Evolutionary conservation across 1,284 basidiomycete species (phyloP).

Genomic region (Irpex lacteus): DNA sequence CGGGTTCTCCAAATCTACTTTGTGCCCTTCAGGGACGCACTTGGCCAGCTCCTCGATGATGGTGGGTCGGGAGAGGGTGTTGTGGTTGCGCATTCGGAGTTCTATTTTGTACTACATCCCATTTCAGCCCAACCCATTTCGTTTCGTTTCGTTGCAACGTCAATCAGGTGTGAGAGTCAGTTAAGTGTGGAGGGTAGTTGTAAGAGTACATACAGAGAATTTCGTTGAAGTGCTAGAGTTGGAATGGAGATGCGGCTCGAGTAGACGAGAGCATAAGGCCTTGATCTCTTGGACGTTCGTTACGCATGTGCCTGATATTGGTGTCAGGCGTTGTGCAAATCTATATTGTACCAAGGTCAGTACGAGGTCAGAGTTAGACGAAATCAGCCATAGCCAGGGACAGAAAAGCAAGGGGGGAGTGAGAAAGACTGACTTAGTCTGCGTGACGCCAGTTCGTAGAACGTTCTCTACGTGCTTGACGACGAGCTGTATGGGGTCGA

Average conservation of each 20-base stretch:
- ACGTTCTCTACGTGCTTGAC: constrained; percentile 62
- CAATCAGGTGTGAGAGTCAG: neutral
- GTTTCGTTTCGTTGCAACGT: too few relatives aligned
- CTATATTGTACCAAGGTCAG: constrained; percentile 33
- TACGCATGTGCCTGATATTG: constrained; percentile 62
- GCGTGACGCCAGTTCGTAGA: constrained; percentile 56
- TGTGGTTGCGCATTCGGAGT: constrained; percentile 70
- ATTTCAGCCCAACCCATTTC: too few relatives aligned
- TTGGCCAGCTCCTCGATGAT: constrained; percentile 67
- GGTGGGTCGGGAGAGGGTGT: constrained; percentile 50
- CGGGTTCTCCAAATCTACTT: constrained; percentile 63
- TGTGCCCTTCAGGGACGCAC: constrained; percentile 63
- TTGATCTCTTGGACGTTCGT: constrained; percentile 69
- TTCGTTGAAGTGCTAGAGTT: too few relatives aligned
- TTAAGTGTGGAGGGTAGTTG: neutral
- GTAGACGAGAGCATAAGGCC: constrained; percentile 51
- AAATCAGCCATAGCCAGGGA: neutral
- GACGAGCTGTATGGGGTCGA: constrained; percentile 76
- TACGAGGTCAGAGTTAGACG: neutral
- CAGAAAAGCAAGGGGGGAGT: too few relatives aligned
- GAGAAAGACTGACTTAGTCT: constrained; percentile 50
- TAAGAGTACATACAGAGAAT: constrained; percentile 36
- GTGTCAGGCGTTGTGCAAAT: constrained; percentile 66
- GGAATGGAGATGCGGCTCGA: constrained; percentile 54
- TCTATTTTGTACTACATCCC: constrained; percentile 73